Base-by-base conservation (phyloP, 2,329 filamentous ascomycete species). In the Alternaria incomplexa region DNA sequence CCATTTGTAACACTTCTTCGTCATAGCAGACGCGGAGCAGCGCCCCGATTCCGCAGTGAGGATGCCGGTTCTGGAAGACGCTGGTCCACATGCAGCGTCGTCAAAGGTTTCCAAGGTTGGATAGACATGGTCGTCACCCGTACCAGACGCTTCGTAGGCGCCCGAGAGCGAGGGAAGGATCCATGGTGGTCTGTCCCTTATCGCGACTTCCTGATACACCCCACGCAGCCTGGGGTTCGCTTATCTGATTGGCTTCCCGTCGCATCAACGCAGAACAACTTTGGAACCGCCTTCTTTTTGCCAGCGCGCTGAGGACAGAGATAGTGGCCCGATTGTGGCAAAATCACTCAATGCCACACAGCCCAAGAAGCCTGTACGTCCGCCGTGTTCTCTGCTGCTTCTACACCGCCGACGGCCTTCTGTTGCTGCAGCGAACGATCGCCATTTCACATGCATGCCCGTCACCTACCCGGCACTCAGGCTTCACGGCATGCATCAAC, bases 401-500 rank as follows among this genome's bases (percentile, higher is more conserved):
- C 36, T 43, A 55, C 26, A 17, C 61, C 54, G 71, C 72, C 71
- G 70, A 46, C 72, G 72, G 70, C 73, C 65, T 73, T 58, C 28
- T 23, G 57, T 64, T 68, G 60, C 44, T 46, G 44, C 20, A 23
- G 44, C 44, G 15, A 47, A n/a, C 20, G 23, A 48, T 48, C 23
- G 59, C 44, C 52, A 15, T 55, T 40, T 62, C 58, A 48, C 46
- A 17, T 17, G n/a, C 50, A 56, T 51, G 30, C 51, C 56, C 52
- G 32, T 28, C 23, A 28, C 50, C 58, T 51, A 46, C 55, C 58
- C 52, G 32, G 58, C 52, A 59, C 26, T 51, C 58, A 36, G 4
- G 45, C 15, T 46, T 40, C 36, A 36, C 56, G 25, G 47, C 53
- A 64, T 60, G 51, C 58, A 28, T 62, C 60, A 40, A n/a, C 12